These are phyloP conservation scores for Xylaria venustula DNA, from an alignment of 495 filamentous ascomycete species.

Conservation along the genomic window DNA sequence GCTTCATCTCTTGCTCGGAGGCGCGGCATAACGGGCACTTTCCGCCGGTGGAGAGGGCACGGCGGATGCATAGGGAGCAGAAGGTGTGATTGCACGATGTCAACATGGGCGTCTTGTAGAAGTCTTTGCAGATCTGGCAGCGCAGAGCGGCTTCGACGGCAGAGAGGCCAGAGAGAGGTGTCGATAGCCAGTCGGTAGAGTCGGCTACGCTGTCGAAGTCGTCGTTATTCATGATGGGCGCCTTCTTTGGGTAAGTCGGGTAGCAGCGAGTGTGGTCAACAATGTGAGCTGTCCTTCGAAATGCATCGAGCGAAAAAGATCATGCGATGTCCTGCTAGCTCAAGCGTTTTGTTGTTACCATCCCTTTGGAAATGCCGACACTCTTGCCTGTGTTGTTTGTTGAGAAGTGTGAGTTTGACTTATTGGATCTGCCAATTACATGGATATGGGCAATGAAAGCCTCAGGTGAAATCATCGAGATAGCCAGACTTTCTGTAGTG, in stretches of 20 bases:
- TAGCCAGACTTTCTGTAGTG: background rate
- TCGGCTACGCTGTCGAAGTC: slow-evolving; percentile 66
- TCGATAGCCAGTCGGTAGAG: slow-evolving; percentile 90
- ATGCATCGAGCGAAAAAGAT: too few species aligned
- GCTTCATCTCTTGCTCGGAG: slow-evolving; percentile 73
- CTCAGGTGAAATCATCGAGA: background rate
- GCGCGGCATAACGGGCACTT: slow-evolving; percentile 83
- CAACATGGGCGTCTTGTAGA: slow-evolving; percentile 88
- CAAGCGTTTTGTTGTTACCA: background rate
- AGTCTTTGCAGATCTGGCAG: slow-evolving; percentile 97
- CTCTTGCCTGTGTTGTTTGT: too few species aligned
- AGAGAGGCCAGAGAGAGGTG: slow-evolving; percentile 67
- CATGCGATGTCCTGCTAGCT: too few species aligned
- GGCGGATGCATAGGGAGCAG: slow-evolving; percentile 91
- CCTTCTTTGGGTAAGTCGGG: too few species aligned
- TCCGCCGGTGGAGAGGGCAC: slow-evolving; percentile 74
- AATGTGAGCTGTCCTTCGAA: too few species aligned
- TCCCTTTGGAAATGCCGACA: too few species aligned
- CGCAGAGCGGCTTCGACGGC: slow-evolving; percentile 82
- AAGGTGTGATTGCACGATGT: slow-evolving; percentile 96
- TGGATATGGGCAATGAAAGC: background rate
- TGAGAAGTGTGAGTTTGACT: too few species aligned
- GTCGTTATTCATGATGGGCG: slow-evolving; percentile 9
- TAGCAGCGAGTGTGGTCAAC: too few species aligned
- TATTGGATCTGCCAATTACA: too few species aligned